These are phyloP conservation scores for Beauveria varroae DNA, from an alignment of 2,329 filamentous ascomycete genomes.

Conservation along the genomic window DNA sequence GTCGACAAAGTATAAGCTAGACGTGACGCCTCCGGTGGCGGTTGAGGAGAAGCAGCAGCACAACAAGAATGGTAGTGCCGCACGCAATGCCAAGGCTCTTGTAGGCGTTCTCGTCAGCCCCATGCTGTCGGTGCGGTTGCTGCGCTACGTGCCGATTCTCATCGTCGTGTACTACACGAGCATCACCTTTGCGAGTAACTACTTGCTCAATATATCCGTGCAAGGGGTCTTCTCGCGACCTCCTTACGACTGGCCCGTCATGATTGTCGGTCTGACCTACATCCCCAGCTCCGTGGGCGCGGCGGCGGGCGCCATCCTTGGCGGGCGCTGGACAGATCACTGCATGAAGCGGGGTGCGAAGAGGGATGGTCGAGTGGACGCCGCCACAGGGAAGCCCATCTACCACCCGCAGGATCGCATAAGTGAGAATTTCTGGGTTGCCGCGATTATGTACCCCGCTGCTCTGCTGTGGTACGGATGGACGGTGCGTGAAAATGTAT, in stretches of 20 bases:
- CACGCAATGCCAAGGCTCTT: neutral
- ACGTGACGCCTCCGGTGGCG: neutral
- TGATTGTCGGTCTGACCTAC: neutral
- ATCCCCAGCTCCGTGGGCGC: neutral
- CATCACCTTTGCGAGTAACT: neutral
- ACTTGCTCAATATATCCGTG: neutral
- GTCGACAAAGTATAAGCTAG: neutral
- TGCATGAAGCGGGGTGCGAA: neutral
- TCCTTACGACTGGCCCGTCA: neutral
- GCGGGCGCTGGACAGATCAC: neutral
- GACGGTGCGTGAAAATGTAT: neutral
- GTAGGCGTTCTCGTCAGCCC: neutral
- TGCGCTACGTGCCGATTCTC: neutral
- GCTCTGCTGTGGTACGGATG: neutral
- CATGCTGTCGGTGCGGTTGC: neutral
- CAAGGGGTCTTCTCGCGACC: neutral
- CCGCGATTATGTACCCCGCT: neutral
- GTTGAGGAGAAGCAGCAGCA: neutral
- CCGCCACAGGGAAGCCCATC: neutral
- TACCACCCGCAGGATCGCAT: neutral
- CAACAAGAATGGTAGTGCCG: neutral
- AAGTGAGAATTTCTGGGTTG: neutral
- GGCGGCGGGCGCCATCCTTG: neutral
- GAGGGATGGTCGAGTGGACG: neutral
- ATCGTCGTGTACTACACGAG: neutral